Base-by-base conservation (phyloP, 257 asterid species). In the Nicotiana paniculata region DNA sequence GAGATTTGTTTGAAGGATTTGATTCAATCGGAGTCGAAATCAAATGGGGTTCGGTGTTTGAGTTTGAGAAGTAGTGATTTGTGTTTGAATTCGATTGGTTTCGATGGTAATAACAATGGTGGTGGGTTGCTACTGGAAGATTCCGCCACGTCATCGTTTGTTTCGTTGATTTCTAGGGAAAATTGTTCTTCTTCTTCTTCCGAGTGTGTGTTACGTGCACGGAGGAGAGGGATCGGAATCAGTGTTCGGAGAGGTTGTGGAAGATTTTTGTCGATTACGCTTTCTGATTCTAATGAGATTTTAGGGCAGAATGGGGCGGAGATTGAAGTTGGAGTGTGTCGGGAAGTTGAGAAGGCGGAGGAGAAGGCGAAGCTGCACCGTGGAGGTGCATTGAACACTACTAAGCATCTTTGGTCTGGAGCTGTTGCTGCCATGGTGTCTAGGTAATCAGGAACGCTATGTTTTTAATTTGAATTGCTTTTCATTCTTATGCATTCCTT, bases 331-430 rank as follows among this genome's bases (percentile, higher is more conserved):
- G 77, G 68, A 89, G 80, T 77, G 68, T 81, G 84, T 68, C 66
- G 68, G 84, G 92, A 87, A 85, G 85, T 81, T 58, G 91, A 82
- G 72, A 87, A 81, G 74, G 88, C 78, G 63, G 87, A 85, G 32
- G 87, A 84, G 37, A 85, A 84, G 35, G 67, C 15, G 57, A 82
- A 81, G 83, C 35, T 79, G 30, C 81, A 79, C 13, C 84, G 91
- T n/a, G 83, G 86, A 58, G 85, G 85, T 48, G 91, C 97, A 81
- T 84, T 93, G 64, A 96, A 96, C 83, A 89, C 95, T 43, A 92
- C 95, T 72, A 96, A 90, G 87, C 99, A 96, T 92, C 98, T 96
- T 4, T 96, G 98, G 97, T 93, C 97, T 69, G 99, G 99, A 39
- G 99, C 98, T 59, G 97, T 93, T 82, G 95, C 99, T 80, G 98